Base-by-base conservation (phyloP, 2,329 filamentous ascomycete species). In the Magnaporthales sp. region DNA sequence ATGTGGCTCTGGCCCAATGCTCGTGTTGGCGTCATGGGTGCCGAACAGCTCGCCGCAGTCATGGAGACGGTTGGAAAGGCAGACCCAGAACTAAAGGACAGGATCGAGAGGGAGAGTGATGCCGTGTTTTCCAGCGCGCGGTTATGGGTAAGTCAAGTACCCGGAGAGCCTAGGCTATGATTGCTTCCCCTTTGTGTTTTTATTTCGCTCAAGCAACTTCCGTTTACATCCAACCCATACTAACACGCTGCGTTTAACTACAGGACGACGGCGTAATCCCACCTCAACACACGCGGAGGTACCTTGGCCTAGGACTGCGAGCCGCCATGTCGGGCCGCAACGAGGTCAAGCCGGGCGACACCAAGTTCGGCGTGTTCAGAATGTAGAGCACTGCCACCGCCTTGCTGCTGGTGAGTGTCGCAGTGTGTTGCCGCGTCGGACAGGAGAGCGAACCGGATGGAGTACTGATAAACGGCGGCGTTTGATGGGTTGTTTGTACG, bases 1-100 rank as follows among this genome's bases (percentile, higher is more conserved):
- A 79, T 98, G 68, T 97, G 92, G 88, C 96, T 94, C 84, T 99
- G 95, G 95, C 95, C 95, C 56, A 97, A 96, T 72, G 93, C 95
- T n/a, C 91, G 91, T 74, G 92, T 97, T 65, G 92, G 91, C 32
- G 93, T 99, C 72, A 99, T 99, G 95, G 95, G 95, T 24, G 86
- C 91, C 56, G 94, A 97, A 79, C 94, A 98, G 80, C 83, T 99
- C 46, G 89, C 90, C 8, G 86, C 90, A 4, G 95, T 99, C 69
- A 98, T 99, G 95, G 91, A 93, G 79, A 91, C 93, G 1, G 94
- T 99, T 0, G 93, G 94, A 9, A 87, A 87, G 68, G 89, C 88
- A 1, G 93, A 97, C 75, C 90, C 91, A 0, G 89, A 89, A 69
- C 81, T 98, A 68, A 91, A 90, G 78, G 87, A 87, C 56, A 84